These are phyloP conservation scores for Solanum gracilifrons DNA, from an alignment of 257 asterid genomes.

Conservation along the genomic window DNA sequence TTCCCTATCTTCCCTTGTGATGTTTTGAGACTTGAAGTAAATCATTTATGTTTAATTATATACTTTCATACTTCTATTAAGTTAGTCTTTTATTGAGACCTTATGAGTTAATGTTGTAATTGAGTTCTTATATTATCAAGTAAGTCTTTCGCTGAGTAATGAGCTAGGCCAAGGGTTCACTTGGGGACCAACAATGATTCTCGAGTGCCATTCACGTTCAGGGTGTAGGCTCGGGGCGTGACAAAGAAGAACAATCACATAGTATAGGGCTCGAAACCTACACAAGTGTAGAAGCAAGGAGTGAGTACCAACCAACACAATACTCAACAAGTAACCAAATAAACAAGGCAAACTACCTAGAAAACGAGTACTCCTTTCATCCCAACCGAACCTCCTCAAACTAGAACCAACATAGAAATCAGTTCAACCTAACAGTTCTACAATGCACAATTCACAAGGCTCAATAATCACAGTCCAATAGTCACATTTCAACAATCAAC, in stretches of 20 bases:
- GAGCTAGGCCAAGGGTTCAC: background rate
- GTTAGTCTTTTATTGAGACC: background rate
- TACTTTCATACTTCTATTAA: background rate
- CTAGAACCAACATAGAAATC: background rate
- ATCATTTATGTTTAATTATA: too few relatives aligned
- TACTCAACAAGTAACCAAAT: background rate
- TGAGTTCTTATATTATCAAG: background rate
- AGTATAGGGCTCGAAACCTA: background rate
- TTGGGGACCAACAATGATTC: background rate
- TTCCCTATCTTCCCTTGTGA: background rate
- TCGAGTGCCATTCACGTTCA: background rate
- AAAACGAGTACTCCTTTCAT: background rate
- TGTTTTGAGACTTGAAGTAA: background rate
- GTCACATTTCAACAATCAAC: background rate
- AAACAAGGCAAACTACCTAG: background rate
- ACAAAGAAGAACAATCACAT: background rate
- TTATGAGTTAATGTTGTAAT: background rate
- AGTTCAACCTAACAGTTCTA: background rate
- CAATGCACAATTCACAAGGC: background rate
- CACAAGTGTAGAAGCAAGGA: background rate
- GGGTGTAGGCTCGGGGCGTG: background rate
- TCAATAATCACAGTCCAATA: background rate
- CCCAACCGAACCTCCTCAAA: background rate
- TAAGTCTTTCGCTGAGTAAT: background rate
- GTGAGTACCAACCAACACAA: background rate